phyloP scores from a whole-genome alignment of 1,284 basidiomycete species.

The Papiliotrema fonsecae region DNA sequence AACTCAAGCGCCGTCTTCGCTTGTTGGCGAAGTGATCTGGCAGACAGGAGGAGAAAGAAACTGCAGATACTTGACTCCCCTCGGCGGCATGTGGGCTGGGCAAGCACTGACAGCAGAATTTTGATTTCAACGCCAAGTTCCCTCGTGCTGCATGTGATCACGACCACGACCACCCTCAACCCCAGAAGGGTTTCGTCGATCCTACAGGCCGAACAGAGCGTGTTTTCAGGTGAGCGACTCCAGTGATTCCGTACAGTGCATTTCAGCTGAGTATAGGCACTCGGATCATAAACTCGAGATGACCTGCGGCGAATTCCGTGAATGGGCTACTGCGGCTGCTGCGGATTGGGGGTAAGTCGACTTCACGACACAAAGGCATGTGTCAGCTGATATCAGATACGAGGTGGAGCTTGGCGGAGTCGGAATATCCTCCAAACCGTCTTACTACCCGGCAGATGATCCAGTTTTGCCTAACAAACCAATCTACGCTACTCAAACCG shows the following conservation, averaged over 20 bases:
- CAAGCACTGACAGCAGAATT: conserved; percentile 29
- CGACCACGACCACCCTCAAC: conserved; percentile 35
- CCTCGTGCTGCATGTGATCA: conserved; percentile 55
- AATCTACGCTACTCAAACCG: conserved; percentile 66
- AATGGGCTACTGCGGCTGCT: conserved; percentile 62
- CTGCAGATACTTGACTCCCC: too few relatives aligned
- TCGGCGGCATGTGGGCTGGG: too few relatives aligned
- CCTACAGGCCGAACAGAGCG: conserved; percentile 64
- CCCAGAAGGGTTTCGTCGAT: conserved; percentile 60
- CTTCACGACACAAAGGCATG: background rate
- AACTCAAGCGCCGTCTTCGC: too few relatives aligned
- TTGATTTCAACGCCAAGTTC: conserved; percentile 77
- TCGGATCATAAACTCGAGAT: conserved; percentile 91
- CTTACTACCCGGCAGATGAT: conserved; percentile 37
- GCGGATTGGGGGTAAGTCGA: conserved; percentile 61
- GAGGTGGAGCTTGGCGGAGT: conserved; percentile 44
- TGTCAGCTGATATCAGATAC: conserved; percentile 24
- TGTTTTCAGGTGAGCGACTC: conserved; percentile 53
- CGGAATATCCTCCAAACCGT: conserved; percentile 43
- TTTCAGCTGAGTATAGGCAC: conserved; percentile 43
- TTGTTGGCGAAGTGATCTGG: too few relatives aligned
- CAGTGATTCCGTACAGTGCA: conserved; percentile 1
- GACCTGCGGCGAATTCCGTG: conserved; percentile 71
- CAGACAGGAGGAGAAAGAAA: too few relatives aligned
- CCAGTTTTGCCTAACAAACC: conserved; percentile 23